These are phyloP conservation scores for Ceratocystis harringtonii DNA, from an alignment of 2,329 filamentous ascomycete genomes.

Conservation along the genomic window DNA sequence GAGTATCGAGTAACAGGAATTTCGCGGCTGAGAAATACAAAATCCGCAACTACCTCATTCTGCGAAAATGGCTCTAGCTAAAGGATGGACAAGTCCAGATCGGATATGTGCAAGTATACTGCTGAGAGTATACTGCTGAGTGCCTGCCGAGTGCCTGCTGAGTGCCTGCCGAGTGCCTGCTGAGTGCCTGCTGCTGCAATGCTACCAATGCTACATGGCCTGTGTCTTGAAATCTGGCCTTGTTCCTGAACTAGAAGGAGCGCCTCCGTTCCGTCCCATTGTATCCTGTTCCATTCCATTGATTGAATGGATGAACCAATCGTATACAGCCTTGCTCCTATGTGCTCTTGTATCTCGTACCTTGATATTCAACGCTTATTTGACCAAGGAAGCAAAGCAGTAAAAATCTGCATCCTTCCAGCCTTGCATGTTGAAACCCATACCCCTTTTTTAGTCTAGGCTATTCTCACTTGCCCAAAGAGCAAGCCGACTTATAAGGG, in stretches of 20 bases:
- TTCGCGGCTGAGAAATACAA: not conserved
- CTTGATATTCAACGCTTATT: not conserved
- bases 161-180: too few species aligned
- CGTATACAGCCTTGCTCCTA: too few species aligned
- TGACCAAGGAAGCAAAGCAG: not conserved
- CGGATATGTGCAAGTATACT: constrained; percentile 1
- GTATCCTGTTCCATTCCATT: not conserved
- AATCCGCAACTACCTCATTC: not conserved
- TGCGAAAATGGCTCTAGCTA: not conserved
- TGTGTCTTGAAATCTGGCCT: not conserved
- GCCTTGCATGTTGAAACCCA: not conserved
- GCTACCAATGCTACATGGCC: not conserved
- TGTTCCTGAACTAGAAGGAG: not conserved
- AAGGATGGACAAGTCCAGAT: constrained; percentile 7
- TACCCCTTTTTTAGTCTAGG: constrained; percentile 1
- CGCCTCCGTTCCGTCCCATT: not conserved
- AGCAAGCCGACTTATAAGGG: not conserved
- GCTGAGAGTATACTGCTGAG: too few species aligned
- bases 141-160: too few species aligned
- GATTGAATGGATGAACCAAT: too few species aligned
- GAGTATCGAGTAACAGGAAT: constrained; percentile 5
- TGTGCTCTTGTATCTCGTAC: not conserved
- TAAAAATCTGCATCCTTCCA: not conserved
- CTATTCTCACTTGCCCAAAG: not conserved
- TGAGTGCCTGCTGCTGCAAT: not conserved